These are phyloP conservation scores for Adansonia rubrostipa DNA, from an alignment of 441 rosid genomes.

Conservation along the genomic window DNA sequence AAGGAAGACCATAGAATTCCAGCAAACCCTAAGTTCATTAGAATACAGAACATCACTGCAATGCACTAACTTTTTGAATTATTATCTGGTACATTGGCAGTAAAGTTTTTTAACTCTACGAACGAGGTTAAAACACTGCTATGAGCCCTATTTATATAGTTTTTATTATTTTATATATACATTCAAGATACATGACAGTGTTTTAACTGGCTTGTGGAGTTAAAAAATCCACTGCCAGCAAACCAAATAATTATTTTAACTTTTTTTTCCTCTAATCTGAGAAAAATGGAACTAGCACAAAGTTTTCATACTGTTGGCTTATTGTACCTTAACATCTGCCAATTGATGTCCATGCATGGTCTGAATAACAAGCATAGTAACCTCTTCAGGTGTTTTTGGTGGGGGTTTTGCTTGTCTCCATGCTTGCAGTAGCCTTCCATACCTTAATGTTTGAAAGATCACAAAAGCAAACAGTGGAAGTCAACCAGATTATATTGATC, in stretches of 20 bases:
- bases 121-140: no score
- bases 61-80: background rate
- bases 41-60: background rate
- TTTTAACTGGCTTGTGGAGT: no score
- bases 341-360: slow-evolving; percentile 57
- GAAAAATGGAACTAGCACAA: no score
- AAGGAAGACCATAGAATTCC: slow-evolving; percentile 82
- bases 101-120: no score
- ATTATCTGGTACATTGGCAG: no score
- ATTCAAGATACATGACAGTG: no score
- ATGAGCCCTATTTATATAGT: no score
- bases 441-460: slow-evolving; percentile 47
- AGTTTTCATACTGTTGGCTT: background rate
- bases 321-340: slow-evolving; percentile 65
- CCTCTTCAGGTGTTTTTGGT: slow-evolving; percentile 75
- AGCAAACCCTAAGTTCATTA: slow-evolving; percentile 58
- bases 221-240: no score
- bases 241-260: no score
- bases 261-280: no score
- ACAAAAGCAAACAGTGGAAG: background rate
- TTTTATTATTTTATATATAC: no score
- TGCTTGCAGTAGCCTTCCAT: slow-evolving; percentile 69
- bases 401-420: slow-evolving; percentile 86
- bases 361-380: slow-evolving; percentile 63
- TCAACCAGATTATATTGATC: background rate